Evolutionary conservation across 371 early-diverging fungal genomes (phyloP).

Genomic region (Syncephalastrum sp.): DNA sequence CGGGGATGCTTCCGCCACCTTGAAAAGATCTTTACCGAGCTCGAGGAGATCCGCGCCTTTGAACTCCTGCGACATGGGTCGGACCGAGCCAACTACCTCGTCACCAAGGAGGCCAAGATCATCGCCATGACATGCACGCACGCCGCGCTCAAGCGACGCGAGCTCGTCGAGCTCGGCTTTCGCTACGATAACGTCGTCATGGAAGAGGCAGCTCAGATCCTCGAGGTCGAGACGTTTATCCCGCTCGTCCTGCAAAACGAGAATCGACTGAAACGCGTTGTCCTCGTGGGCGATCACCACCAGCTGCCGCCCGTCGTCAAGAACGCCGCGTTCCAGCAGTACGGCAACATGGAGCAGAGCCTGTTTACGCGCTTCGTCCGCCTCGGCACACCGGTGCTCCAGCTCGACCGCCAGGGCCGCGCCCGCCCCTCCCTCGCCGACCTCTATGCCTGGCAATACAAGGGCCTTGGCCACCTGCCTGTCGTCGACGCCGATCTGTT

Average conservation of each 20-base stretch:
- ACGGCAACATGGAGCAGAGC: slow-evolving; percentile 89
- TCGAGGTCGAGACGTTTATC: slow-evolving; percentile 96
- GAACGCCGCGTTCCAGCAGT: slow-evolving; percentile 77
- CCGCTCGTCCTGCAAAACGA: slow-evolving; percentile 82
- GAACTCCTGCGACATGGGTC: slow-evolving; percentile 79
- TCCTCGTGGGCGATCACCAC: slow-evolving; percentile 97
- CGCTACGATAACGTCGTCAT: slow-evolving; percentile 93
- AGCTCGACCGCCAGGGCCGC: slow-evolving; percentile 81
- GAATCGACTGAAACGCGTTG: slow-evolving; percentile 78
- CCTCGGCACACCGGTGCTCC: slow-evolving; percentile 83
- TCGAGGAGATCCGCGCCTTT: slow-evolving; percentile 85
- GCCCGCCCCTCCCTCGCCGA: slow-evolving; percentile 76
- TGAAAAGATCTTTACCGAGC: slow-evolving; percentile 66
- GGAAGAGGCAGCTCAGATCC: slow-evolving; percentile 97
- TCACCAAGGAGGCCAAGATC: slow-evolving; percentile 93
- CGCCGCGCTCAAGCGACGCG: slow-evolving; percentile 86
- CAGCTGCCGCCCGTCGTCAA: slow-evolving; percentile 95
- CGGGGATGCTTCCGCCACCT: slow-evolving; percentile 83
- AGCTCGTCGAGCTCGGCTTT: slow-evolving; percentile 84
- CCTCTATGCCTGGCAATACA: slow-evolving; percentile 85
- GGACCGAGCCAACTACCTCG: slow-evolving; percentile 88
- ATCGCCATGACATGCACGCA: slow-evolving; percentile 97
- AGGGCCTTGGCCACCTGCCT: slow-evolving; percentile 61
- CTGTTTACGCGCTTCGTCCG: slow-evolving; percentile 89
- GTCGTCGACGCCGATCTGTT: slow-evolving; percentile 42